Evolutionary conservation across 805 yeast species (phyloP).

Genomic region (Yarrowia keelungensis): DNA sequence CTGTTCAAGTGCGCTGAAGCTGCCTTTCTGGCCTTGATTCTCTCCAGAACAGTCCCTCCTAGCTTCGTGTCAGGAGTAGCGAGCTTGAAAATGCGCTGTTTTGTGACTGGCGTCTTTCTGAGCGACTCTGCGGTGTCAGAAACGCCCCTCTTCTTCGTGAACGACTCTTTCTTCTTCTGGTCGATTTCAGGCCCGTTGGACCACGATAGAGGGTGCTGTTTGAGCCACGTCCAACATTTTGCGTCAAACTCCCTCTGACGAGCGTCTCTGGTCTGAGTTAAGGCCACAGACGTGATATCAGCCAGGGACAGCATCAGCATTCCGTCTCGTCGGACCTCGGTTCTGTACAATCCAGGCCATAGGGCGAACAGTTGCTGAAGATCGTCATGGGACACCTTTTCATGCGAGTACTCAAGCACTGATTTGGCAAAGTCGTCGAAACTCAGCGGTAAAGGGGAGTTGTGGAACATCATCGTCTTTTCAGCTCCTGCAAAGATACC

Average conservation of each 20-base stretch:
- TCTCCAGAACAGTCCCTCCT: conserved; percentile 45
- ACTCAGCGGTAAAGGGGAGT: conserved; percentile 43
- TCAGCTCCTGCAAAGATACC: conserved; percentile 43
- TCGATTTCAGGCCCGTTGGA: conserved; percentile 14
- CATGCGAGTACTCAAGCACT: conserved; percentile 42
- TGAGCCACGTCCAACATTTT: conserved; percentile 21
- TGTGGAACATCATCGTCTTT: conserved; percentile 40
- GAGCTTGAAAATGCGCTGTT: conserved; percentile 22
- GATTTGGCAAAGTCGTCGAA: conserved; percentile 42
- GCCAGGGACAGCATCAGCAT: conserved; percentile 34
- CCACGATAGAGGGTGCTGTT: conserved; percentile 6
- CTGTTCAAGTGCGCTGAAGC: conserved; percentile 8
- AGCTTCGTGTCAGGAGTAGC: conserved; percentile 30
- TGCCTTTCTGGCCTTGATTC: conserved; percentile 48
- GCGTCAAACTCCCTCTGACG: conserved; percentile 30
- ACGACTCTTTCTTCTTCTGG: background rate
- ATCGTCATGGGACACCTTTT: conserved; percentile 41
- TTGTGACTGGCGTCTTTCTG: conserved; percentile 18
- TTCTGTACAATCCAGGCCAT: conserved; percentile 44
- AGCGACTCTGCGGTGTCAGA: background rate
- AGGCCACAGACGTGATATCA: conserved; percentile 6
- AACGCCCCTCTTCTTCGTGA: conserved; percentile 4
- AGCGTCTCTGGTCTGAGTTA: conserved; percentile 1
- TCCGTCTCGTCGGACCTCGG: conserved; percentile 39
- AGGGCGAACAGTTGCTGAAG: conserved; percentile 43